phyloP scores from a whole-genome alignment of 1,284 basidiomycete species.

The Neotropicomus parvogracilis region DNA sequence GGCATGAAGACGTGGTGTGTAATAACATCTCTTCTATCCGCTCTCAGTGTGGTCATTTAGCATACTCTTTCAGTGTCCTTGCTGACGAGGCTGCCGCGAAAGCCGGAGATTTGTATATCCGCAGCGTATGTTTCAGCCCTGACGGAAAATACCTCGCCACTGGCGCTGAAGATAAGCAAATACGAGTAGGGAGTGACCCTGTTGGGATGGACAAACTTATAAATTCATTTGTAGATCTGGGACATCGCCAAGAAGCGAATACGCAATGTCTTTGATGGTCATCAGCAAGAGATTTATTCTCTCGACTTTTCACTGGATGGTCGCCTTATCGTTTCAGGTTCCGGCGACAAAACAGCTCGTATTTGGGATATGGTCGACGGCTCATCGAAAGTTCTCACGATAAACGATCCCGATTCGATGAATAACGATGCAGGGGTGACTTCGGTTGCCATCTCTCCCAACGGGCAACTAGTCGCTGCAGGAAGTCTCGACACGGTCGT shows the following conservation, averaged over 20 bases:
- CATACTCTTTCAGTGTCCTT: conserved; percentile 50
- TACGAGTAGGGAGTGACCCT: conserved; percentile 53
- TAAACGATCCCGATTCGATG: conserved; percentile 51
- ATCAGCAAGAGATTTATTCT: conserved; percentile 89
- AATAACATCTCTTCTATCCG: background rate
- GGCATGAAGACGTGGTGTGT: conserved; percentile 60
- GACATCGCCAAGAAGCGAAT: conserved; percentile 76
- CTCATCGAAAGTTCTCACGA: conserved; percentile 55
- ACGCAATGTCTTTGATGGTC: conserved; percentile 74
- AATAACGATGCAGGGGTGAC: conserved; percentile 77
- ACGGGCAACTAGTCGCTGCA: conserved; percentile 78
- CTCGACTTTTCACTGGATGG: conserved; percentile 85
- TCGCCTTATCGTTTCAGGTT: conserved; percentile 81
- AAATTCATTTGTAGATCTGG: conserved; percentile 62
- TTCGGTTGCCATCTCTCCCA: conserved; percentile 76
- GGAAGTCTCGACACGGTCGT: conserved; percentile 83
- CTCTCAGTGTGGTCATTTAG: conserved; percentile 12
- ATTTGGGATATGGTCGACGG: conserved; percentile 82
- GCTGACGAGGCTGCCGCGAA: conserved; percentile 65
- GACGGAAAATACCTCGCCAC: conserved; percentile 80
- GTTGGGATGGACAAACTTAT: conserved; percentile 10
- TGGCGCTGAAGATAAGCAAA: conserved; percentile 80
- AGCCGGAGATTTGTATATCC: conserved; percentile 76
- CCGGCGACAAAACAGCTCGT: conserved; percentile 85
- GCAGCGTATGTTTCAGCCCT: conserved; percentile 81